A percentile compares a stretch with the other conserved stretches of the same genome.
phyloP scores from a whole-genome alignment of 768 basidiomycete genomes.

The Suillus fuscotomentosus region DNA sequence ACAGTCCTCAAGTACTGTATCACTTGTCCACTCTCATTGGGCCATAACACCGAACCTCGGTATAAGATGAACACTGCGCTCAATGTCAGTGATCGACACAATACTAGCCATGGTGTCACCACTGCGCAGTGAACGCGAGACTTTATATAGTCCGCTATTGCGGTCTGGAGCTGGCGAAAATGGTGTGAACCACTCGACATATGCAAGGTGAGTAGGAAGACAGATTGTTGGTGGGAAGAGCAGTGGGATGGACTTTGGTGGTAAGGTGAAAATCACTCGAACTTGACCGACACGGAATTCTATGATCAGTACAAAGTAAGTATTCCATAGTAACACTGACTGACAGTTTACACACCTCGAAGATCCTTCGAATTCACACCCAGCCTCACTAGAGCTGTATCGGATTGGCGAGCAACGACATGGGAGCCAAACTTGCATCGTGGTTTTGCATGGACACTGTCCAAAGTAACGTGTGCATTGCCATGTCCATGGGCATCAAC shows the following conservation, averaged over 20 bases:
- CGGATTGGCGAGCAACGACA: too few relatives aligned
- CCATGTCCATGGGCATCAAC: too few relatives aligned
- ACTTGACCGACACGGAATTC: background rate
- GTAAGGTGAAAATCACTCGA: background rate
- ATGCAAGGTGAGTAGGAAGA: background rate
- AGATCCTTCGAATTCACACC: background rate
- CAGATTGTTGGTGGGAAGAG: background rate
- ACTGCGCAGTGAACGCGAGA: background rate
- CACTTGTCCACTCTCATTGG: too few relatives aligned
- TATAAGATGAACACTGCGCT: background rate
- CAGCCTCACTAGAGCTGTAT: background rate
- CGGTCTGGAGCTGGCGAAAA: background rate
- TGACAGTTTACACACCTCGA: background rate
- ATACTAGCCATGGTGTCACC: background rate
- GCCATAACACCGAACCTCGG: background rate
- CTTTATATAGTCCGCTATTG: background rate
- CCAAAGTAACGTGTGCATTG: too few relatives aligned
- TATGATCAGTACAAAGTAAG: background rate
- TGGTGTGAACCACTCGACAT: background rate
- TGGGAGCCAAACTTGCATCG: too few relatives aligned
- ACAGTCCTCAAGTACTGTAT: too few relatives aligned
- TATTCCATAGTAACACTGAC: background rate
- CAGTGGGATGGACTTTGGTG: background rate
- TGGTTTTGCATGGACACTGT: too few relatives aligned
- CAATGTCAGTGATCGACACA: accelerated